Percentiles rank a stretch among this genome's conserved stretches.
Evolutionary conservation across 495 filamentous ascomycete genomes (phyloP).

Genomic region (Penicillium turbatum): DNA sequence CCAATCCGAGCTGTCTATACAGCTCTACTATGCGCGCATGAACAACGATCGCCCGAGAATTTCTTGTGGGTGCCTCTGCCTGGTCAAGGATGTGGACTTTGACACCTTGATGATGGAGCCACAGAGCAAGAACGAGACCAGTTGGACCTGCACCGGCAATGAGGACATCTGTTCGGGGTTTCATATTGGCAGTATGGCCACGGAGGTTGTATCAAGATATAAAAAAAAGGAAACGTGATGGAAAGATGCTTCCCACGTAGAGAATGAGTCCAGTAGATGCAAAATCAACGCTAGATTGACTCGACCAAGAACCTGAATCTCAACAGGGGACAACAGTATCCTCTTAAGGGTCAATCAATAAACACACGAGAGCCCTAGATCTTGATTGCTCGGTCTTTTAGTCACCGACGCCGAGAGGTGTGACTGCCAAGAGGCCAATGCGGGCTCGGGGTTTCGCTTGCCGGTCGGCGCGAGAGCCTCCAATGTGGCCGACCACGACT

Average conservation of each 20-base stretch:
- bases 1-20: conserved; percentile 36
- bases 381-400: conserved; percentile 7
- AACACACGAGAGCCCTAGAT: not conserved
- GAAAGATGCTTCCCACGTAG: not conserved
- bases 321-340: too few species aligned
- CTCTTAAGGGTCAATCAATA: too few species aligned
- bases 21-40: conserved; percentile 44
- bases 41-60: conserved; percentile 36
- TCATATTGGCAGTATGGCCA: not conserved
- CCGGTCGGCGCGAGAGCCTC: conserved; percentile 15
- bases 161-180: conserved; percentile 31
- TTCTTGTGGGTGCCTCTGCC: conserved; percentile 19
- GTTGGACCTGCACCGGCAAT: conserved; percentile 41
- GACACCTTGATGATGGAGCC: conserved; percentile 34
- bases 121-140: conserved; percentile 40
- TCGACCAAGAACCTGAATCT: too few species aligned
- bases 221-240: not conserved
- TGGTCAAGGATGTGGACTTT: conserved; percentile 36
- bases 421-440: not conserved
- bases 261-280: not conserved
- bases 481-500: too few species aligned
- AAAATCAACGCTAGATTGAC: not conserved
- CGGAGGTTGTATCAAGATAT: not conserved
- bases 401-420: conserved; percentile 14
- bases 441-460: conserved; percentile 6